Conservation (phyloP, 495 filamentous ascomycete genomes). For the Aspergillus asperescens region DNA sequence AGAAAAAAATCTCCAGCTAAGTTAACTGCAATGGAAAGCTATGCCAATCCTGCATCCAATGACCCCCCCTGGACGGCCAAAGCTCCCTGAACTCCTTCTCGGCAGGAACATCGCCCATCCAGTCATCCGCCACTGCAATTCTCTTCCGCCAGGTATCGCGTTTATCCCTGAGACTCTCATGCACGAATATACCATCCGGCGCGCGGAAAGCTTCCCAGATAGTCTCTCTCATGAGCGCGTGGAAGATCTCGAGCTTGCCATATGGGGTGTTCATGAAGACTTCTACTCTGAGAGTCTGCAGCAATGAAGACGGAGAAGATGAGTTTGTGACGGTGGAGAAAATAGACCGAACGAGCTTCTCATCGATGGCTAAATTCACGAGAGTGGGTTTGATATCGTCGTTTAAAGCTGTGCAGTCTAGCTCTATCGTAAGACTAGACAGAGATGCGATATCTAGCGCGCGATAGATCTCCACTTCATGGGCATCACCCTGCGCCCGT, state of each 20-base stretch:
- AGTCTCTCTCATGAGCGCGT: not conserved
- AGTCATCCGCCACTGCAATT: not conserved
- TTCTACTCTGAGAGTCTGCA: conserved; percentile 2
- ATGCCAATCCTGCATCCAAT: conserved; percentile 9
- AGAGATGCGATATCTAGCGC: not conserved
- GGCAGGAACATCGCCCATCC: not conserved
- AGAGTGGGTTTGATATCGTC: not conserved
- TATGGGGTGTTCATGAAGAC: not conserved
- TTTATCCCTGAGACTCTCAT: conserved; percentile 1
- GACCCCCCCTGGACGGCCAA: conserved; percentile 4
- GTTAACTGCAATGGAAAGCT: conserved; percentile 3
- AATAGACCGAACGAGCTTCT: conserved; percentile 1
- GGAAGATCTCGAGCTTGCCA: not conserved
- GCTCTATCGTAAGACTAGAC: not conserved
- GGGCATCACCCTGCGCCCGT: not conserved
- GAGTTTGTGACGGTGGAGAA: not conserved
- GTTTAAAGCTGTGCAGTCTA: not conserved
- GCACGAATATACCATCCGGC: not conserved
- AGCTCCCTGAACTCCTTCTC: not conserved
- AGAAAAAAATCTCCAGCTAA: conserved; percentile 1
- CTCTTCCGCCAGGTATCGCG: not conserved
- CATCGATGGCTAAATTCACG: conserved; percentile 5
- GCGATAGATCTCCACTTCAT: conserved; percentile 6
- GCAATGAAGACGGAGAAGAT: not conserved
- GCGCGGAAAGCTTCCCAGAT: conserved; percentile 3